Conservation (phyloP, 2,329 filamentous ascomycete species). For the Pseudogymnoascus sp. region DNA sequence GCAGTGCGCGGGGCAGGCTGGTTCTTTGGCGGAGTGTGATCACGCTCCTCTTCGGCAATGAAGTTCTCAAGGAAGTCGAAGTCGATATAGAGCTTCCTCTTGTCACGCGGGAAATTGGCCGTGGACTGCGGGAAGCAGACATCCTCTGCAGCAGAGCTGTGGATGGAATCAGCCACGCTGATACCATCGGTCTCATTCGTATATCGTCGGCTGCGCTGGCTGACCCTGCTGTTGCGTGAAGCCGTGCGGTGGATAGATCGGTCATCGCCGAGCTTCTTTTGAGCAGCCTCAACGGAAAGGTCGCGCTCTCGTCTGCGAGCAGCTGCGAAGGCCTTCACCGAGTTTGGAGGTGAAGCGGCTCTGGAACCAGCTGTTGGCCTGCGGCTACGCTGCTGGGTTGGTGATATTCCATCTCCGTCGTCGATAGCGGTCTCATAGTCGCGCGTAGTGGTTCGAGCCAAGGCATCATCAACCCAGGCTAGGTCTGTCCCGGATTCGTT, state of each 20-base stretch:
- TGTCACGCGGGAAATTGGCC: slow-evolving; percentile 60
- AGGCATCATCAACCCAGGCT: slow-evolving; percentile 33
- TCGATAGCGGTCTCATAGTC: slow-evolving; percentile 51
- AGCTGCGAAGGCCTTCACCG: slow-evolving; percentile 93
- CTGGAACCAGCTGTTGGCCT: slow-evolving; percentile 51
- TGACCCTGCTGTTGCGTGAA: slow-evolving; percentile 52
- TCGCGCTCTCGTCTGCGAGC: slow-evolving; percentile 78
- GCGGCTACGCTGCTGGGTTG: slow-evolving; percentile 39
- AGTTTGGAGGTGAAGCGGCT: slow-evolving; percentile 85
- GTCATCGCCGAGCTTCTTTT: slow-evolving; percentile 33
- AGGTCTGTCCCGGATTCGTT: slow-evolving; percentile 29
- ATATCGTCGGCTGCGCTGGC: slow-evolving; percentile 46
- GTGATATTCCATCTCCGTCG: slow-evolving; percentile 45
- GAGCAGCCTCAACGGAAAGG: slow-evolving; percentile 39
- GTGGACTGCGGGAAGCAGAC: slow-evolving; percentile 75
- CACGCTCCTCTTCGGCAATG: slow-evolving; percentile 54
- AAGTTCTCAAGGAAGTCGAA: slow-evolving; percentile 94
- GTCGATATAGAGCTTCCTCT: slow-evolving; percentile 76
- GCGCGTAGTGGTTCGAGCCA: slow-evolving; percentile 52
- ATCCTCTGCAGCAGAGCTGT: slow-evolving; percentile 73
- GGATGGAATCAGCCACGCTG: slow-evolving; percentile 50
- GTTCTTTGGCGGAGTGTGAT: slow-evolving; percentile 28
- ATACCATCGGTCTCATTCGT: slow-evolving; percentile 56
- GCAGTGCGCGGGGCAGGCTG: slow-evolving; percentile 24
- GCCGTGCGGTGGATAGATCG: slow-evolving; percentile 60